Percentiles rank a stretch among this genome's conserved stretches.
These are phyloP conservation scores for Saturnispora ahearnii DNA, from an alignment of 805 yeast genomes.

Conservation along the genomic window DNA sequence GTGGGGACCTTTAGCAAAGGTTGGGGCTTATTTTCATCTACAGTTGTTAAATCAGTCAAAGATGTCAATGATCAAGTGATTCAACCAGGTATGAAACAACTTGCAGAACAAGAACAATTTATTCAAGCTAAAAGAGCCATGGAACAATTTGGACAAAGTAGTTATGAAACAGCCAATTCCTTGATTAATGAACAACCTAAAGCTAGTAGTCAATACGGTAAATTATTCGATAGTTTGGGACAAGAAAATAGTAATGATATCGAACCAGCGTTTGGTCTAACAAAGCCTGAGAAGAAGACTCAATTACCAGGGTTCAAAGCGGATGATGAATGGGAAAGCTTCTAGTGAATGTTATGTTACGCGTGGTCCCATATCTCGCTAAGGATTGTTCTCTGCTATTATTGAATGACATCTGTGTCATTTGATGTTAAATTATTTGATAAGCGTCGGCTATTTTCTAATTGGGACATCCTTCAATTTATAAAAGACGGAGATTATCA, in stretches of 20 bases:
- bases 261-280: constrained; percentile 58
- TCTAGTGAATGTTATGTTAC: constrained; percentile 25
- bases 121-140: constrained; percentile 85
- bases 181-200: constrained; percentile 46
- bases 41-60: constrained; percentile 71
- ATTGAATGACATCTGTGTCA: background rate
- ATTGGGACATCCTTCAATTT: background rate
- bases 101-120: constrained; percentile 72
- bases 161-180: constrained; percentile 77
- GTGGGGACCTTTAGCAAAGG: constrained; percentile 85
- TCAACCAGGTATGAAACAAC: constrained; percentile 79
- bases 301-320: constrained; percentile 40
- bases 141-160: constrained; percentile 90
- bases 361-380: background rate
- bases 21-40: constrained; percentile 87
- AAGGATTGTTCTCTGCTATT: background rate
- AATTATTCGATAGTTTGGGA: constrained; percentile 49
- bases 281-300: constrained; percentile 51
- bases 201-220: constrained; percentile 36
- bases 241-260: constrained; percentile 34
- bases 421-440: background rate
- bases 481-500: too few species aligned
- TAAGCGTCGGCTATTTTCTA: background rate
- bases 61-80: constrained; percentile 86
- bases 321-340: constrained; percentile 65